Percentiles rank a stretch among this genome's conserved stretches.
These are phyloP conservation scores for Bruguiera sexangula DNA, from an alignment of 345 rosid species.

Conservation along the genomic window DNA sequence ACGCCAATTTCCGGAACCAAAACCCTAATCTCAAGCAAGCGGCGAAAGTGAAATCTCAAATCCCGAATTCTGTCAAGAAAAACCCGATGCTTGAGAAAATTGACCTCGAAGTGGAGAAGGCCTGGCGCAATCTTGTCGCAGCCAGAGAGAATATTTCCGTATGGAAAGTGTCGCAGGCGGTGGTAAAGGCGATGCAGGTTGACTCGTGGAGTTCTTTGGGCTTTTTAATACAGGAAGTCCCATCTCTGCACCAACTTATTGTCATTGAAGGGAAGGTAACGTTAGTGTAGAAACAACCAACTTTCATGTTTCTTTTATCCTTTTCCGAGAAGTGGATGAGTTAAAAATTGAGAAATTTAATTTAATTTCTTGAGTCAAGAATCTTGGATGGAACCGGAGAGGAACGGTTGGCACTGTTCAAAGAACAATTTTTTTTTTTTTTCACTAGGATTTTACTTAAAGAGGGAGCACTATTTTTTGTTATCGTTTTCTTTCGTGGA, in stretches of 20 bases:
- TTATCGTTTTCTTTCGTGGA: background rate
- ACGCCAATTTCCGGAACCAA: constrained; percentile 28
- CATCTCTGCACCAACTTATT: constrained; percentile 60
- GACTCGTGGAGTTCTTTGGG: constrained; percentile 78
- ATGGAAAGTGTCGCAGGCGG: constrained; percentile 55
- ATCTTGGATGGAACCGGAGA: too few relatives aligned
- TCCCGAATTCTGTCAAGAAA: background rate
- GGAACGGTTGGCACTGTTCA: too few relatives aligned
- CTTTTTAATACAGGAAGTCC: constrained; percentile 66
- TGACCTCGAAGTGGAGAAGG: constrained; percentile 43
- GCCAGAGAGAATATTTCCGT: constrained; percentile 60
- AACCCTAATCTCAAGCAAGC: constrained; percentile 11
- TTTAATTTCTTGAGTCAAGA: too few relatives aligned
- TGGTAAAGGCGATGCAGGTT: constrained; percentile 37
- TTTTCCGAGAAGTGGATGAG: too few relatives aligned
- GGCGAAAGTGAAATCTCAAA: background rate
- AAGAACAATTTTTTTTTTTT: too few relatives aligned
- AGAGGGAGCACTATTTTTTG: too few relatives aligned
- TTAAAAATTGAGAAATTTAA: too few relatives aligned
- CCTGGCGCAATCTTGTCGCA: constrained; percentile 38
- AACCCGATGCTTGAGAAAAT: constrained; percentile 23
- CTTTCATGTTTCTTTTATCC: background rate
- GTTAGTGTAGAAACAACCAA: too few relatives aligned
- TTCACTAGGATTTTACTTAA: too few relatives aligned
- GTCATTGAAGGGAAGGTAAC: constrained; percentile 62